phyloP scores from a whole-genome alignment of 2,329 filamentous ascomycete genomes.

The Acarospora socialis region DNA sequence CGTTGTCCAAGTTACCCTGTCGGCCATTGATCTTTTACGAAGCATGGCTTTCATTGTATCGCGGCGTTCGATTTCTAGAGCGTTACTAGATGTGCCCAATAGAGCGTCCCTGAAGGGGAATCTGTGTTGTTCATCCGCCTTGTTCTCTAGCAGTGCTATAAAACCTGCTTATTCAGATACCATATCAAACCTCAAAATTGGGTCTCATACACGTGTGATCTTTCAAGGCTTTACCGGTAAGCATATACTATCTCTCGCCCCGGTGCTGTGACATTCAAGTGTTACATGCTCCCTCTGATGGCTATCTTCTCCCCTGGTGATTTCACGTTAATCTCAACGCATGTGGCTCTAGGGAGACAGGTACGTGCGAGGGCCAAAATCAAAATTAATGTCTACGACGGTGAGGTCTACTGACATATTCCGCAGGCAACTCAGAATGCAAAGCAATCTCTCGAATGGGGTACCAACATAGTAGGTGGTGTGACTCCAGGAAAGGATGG shows the following conservation, averaged over 20 bases:
- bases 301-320: too few species aligned
- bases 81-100: too few species aligned
- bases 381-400: too few species aligned
- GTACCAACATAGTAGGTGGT: slow-evolving; percentile 66
- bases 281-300: slow-evolving; percentile 4
- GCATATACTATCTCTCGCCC: slow-evolving; percentile 12
- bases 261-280: slow-evolving; percentile 9
- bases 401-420: slow-evolving; percentile 10
- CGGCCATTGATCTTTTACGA: too few species aligned
- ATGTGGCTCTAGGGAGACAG: slow-evolving; percentile 25
- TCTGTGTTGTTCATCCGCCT: too few species aligned
- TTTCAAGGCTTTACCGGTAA: slow-evolving; percentile 58
- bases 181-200: slow-evolving; percentile 51
- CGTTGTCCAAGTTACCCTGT: too few species aligned
- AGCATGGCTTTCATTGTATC: too few species aligned
- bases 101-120: too few species aligned
- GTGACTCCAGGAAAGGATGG: slow-evolving; percentile 57
- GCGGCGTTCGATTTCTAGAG: too few species aligned
- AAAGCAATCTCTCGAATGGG: slow-evolving; percentile 60
- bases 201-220: slow-evolving; percentile 50
- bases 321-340: too few species aligned
- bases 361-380: slow-evolving; percentile 17
- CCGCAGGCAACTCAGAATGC: slow-evolving; percentile 59
- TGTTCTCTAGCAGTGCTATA: slow-evolving; percentile 20
- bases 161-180: slow-evolving; percentile 41